These are phyloP conservation scores for Paramecium tetraurelia DNA, from an alignment of 73 alveolate species.

Conservation along the genomic window DNA sequence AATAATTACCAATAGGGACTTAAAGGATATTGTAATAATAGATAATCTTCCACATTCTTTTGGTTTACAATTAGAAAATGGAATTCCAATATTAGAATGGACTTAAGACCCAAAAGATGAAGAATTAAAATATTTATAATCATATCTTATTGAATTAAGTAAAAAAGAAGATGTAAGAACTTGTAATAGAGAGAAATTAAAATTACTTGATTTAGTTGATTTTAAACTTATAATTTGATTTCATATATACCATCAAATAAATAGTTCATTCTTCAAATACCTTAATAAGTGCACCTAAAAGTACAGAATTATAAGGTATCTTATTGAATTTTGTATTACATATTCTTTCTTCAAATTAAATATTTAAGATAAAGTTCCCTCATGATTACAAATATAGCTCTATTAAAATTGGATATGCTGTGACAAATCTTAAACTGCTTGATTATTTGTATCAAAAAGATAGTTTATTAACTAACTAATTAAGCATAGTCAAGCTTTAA, in stretches of 20 bases:
- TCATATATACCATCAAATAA: background rate
- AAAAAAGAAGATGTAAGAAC: constrained; percentile 55
- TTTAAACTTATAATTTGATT: constrained; percentile 27
- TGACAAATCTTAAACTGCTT: background rate
- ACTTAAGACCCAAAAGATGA: constrained; percentile 72
- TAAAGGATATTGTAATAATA: constrained; percentile 59
- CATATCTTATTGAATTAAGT: constrained; percentile 59
- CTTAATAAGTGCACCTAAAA: background rate
- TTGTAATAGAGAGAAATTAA: constrained; percentile 1
- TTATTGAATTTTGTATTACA: background rate
- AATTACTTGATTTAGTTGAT: constrained; percentile 22
- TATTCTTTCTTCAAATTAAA: background rate
- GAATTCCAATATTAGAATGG: constrained; percentile 84
- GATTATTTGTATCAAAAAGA: background rate
- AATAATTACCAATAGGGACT: constrained; percentile 57
- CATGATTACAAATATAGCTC: too few species aligned
- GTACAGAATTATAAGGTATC: background rate
- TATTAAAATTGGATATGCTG: background rate
- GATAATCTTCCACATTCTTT: constrained; percentile 92
- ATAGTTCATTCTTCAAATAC: background rate
- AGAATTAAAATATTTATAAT: constrained; percentile 74
- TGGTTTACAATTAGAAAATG: constrained; percentile 83
- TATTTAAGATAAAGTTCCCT: background rate
- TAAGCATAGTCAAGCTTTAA: background rate
- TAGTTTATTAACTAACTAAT: background rate